phyloP scores from a whole-genome alignment of 495 filamentous ascomycete species.

The Talaromyces trachyspermus region DNA sequence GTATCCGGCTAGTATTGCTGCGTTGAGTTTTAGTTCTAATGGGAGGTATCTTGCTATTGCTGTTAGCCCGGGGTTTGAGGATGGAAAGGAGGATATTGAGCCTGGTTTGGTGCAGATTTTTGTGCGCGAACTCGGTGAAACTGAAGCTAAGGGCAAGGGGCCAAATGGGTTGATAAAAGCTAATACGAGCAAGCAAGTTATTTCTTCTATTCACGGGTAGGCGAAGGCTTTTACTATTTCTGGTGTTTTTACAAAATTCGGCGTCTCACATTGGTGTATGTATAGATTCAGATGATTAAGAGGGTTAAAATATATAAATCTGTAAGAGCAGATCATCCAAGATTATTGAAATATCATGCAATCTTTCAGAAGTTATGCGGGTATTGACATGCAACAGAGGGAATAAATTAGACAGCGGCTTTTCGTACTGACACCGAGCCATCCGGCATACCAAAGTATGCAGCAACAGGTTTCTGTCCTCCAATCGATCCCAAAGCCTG shows the following conservation, averaged over 20 bases:
- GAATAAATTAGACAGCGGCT: constrained; percentile 20
- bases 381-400: neutral
- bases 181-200: too few relatives aligned
- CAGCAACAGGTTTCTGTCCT: constrained; percentile 85
- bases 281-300: too few relatives aligned
- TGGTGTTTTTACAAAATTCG: too few relatives aligned
- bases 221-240: too few relatives aligned
- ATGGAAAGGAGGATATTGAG: constrained; percentile 68
- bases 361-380: neutral
- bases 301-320: too few relatives aligned
- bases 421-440: constrained; percentile 53
- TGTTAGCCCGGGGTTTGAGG: constrained; percentile 86
- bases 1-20: constrained; percentile 68
- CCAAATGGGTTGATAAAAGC: too few relatives aligned
- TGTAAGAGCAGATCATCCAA: too few relatives aligned
- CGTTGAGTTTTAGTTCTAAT: constrained; percentile 66
- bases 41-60: constrained; percentile 80
- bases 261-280: too few relatives aligned
- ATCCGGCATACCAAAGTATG: constrained; percentile 90
- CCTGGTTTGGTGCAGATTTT: constrained; percentile 69
- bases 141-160: constrained; percentile 83
- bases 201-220: too few relatives aligned
- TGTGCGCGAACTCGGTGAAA: constrained; percentile 75
- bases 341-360: too few relatives aligned
- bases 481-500: constrained; percentile 50